Base-by-base conservation (phyloP, 129 eudicot genomes). In the Glebionis coronaria region DNA sequence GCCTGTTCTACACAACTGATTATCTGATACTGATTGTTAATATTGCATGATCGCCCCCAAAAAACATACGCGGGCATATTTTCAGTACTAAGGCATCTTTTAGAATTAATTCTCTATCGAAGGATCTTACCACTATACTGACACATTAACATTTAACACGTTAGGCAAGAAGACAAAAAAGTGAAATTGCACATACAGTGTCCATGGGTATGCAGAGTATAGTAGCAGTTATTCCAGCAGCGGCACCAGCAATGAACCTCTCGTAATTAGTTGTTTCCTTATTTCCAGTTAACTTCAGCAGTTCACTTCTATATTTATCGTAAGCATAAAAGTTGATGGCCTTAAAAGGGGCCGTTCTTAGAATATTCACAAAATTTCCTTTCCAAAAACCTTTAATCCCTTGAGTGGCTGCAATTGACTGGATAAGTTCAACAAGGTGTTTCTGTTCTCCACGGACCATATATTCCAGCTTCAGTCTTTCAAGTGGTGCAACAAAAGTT, bases 151-250 rank as follows among this genome's bases (percentile, higher is more conserved):
- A 8, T 5, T 27, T 27, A 27, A 54, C 50, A 69, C 40, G 50
- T 15, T 62, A 69, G 18, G 69, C 7, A 69, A 67, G 5, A 29
- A 55, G 31, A 62, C 1, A 9, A 51, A 67, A 53, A 49, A 23
- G 57, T 29, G 12, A 47, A 66, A 40, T 55, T 16, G 14, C 19
- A 79, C 97, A 68, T 81, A 89, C 97, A 38, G 97, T 94, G 78
- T 94, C 97, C 99, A 94, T 89, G 44, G 99, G 99, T 76, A 94
- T 84, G 87, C 99, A 94, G 70, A 94, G 93, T 35, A 87, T 57
- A 51, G 99, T 94, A 47, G 97, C 99, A 13, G 97, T 89, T 55
- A 89, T 86, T 72, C 99, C 99, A 20, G 99, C 99, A 10, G 93
- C 93, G 70, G 97, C 97, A 70, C 99, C 97, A 38, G 99, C 95